These are phyloP conservation scores for Deakozyma indianensis DNA, from an alignment of 805 yeast species.

Conservation along the genomic window DNA sequence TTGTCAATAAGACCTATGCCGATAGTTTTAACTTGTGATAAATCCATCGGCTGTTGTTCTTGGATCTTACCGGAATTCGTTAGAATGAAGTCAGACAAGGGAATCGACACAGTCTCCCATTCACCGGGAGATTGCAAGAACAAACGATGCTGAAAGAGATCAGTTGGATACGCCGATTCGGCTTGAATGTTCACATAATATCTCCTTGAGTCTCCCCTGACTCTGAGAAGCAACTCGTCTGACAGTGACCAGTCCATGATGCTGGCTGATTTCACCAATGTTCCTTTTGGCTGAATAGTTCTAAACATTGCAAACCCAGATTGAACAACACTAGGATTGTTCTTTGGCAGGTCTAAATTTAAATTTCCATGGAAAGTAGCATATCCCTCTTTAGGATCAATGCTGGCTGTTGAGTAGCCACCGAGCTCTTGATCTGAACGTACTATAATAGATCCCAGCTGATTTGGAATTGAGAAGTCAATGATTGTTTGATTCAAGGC, in stretches of 20 bases:
- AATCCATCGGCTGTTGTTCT: conserved; percentile 43
- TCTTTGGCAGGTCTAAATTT: conserved; percentile 51
- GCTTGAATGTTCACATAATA: conserved; percentile 73
- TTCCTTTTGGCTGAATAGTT: conserved; percentile 46
- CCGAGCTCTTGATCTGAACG: conserved; percentile 60
- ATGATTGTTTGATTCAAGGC: neutral
- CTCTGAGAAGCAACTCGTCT: conserved; percentile 49
- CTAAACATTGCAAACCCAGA: conserved; percentile 76
- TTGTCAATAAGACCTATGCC: conserved; percentile 71
- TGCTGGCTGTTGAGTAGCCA: conserved; percentile 52
- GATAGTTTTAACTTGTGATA: conserved; percentile 49
- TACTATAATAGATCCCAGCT: conserved; percentile 25
- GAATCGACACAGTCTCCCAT: conserved; percentile 76
- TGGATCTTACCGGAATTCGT: conserved; percentile 70
- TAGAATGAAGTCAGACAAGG: conserved; percentile 64
- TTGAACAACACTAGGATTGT: conserved; percentile 46
- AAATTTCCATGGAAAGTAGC: conserved; percentile 62
- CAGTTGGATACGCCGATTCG: conserved; percentile 63
- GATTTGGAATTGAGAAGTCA: conserved; percentile 5
- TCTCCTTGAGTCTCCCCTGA: conserved; percentile 59
- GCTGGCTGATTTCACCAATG: conserved; percentile 23
- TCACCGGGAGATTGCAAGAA: conserved; percentile 56
- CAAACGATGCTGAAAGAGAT: conserved; percentile 68
- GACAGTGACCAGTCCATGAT: conserved; percentile 62
- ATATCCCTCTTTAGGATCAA: conserved; percentile 22